A percentile compares a stretch with the other conserved stretches of the same genome.
Conservation (phyloP, 345 rosid genomes). For the Eucalyptus melliodora region DNA sequence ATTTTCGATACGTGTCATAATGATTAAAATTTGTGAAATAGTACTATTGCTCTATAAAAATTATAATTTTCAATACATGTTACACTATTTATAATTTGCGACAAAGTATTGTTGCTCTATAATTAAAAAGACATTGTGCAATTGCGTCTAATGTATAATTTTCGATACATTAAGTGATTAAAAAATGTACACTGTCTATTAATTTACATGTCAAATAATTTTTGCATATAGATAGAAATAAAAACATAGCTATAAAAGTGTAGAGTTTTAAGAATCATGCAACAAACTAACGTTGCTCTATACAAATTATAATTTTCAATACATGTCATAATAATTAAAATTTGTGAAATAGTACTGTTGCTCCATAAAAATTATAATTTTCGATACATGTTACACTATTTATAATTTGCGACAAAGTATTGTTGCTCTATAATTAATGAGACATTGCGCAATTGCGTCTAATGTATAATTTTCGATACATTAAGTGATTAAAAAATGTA, state of each 20-base stretch:
- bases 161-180: background rate
- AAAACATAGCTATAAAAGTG: too few species aligned
- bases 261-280: background rate
- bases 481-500: background rate
- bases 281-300: too few species aligned
- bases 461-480: too few species aligned
- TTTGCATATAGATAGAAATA: background rate
- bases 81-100: accelerated
- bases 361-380: too few species aligned
- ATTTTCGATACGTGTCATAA: too few species aligned
- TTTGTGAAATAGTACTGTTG: accelerated
- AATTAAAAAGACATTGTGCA: background rate
- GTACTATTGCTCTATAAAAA: too few species aligned
- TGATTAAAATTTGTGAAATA: accelerated
- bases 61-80: too few species aligned
- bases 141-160: background rate
- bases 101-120: background rate
- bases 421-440: background rate
- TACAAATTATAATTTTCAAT: too few species aligned
- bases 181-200: background rate
- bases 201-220: background rate
- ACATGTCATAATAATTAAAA: too few species aligned
- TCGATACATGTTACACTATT: too few species aligned
- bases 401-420: accelerated
- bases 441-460: background rate